Base-by-base conservation (phyloP, 148 eudicot genomes). In the Persicaria maculosa region DNA sequence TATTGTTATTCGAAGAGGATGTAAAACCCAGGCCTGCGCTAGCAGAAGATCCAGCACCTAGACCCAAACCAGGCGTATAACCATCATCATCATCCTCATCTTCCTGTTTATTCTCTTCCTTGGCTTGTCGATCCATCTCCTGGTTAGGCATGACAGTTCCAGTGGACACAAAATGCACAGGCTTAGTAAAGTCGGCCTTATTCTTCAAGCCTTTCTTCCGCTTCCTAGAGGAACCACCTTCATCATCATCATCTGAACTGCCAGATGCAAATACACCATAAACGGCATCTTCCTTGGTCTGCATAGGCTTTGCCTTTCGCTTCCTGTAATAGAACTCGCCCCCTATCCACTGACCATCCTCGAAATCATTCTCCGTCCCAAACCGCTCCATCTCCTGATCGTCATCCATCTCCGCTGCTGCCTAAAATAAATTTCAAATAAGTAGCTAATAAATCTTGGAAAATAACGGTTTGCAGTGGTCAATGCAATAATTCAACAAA, bases 321-420 rank as follows among this genome's bases (percentile, higher is more conserved):
- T 85, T 87, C 19, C 89, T 77, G 81, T 82, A 89, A 74, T 72
- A 86, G 55, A 93, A 91, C 81, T 93, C 95, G 1, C 84, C 91
- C 45, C 85, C 92, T 1, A 88, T 86, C 80, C 83, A 93, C 76
- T 88, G 87, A 1, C 87, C 94, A 25, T 83, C 94, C 58, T 93
- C 94, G 68, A 50, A 93, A 79, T 93, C 97, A 0, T 93, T 91
- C 6, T 93, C 98, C 85, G 82, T 78, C 12, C 88, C 88, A 76
- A 93, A 93, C 52, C 77, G 84, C 79, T 91, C 98, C 89, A 83
- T 85, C 47, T 89, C 97, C 78, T 91, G 95, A 84, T 86, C 72
- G 43, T 91, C 98, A 25, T 89, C 94, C 97, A 93, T 93, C 25
- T 53, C 81, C 48, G 52, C 72, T 46, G 43, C 69, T n/a, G 57